Evolutionary conservation across 1,139 yeast genomes (phyloP), one percentile per base, ranked within the genome.

Genomic region (Hansenula sp.): DNA sequence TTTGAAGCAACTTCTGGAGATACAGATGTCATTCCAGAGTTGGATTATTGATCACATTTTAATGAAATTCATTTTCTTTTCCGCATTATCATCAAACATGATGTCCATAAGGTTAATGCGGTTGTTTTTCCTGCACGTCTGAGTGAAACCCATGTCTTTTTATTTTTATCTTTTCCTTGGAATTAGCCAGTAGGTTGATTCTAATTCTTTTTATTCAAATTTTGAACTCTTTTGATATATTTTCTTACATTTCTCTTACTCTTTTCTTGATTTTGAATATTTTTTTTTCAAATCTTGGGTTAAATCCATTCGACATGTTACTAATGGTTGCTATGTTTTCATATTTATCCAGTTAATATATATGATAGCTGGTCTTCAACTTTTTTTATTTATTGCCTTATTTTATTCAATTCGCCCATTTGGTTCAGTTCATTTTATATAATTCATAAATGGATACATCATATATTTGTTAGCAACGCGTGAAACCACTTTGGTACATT

Each of bases 1-100:
- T 43, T 38, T 41, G 48, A 44, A 7, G 19, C 40, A 10, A 39
- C 42, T 31, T 36, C 38, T 17, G 28, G 33, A 9, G 38, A 36
- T 13, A 2, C 38, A 5, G 38, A 36, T 36, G 38, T 24, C 18
- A 18, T n/a, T n/a, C 33, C 32, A 18, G 38, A 36, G 30, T n/a
- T 36, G 17, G 38, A 36, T 28, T 36, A 36, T 25, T 36, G 19
- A 27, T 17, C 24, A 8, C 34, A n/a, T 32, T 32, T 28, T 11
- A 13, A 28, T 13, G 13, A 21, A 16, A 6, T 30, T 30, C 17
- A 7, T n/a, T n/a, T 30, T n/a, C 32, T 8, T 8, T 12, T 8
- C n/a, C 10, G 13, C 28, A 25, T 25, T 25, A 25, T 25, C 28
- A 10, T 10, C 10, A 25, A 25, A 7, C 28, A 25, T 25, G 13